These are phyloP conservation scores for Kwoniella sp. DNA, from an alignment of 768 basidiomycete species.

Conservation along the genomic window DNA sequence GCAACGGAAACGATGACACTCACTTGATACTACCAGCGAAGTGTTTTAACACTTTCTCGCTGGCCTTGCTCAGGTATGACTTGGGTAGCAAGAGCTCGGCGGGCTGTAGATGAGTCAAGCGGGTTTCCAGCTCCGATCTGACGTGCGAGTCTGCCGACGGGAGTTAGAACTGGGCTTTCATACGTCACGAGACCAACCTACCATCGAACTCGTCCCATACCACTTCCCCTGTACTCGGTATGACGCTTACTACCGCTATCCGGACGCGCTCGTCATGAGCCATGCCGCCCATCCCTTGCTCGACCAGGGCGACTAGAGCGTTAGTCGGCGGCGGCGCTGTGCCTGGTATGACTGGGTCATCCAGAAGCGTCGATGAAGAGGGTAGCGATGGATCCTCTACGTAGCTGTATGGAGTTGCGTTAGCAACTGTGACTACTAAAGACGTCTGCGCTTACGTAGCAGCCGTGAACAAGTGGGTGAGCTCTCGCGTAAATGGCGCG, in stretches of 20 bases:
- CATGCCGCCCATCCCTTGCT: constrained; percentile 54
- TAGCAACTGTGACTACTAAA: neutral
- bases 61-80: constrained; percentile 61
- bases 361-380: constrained; percentile 46
- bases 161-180: neutral
- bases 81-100: constrained; percentile 70
- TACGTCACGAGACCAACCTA: too few species aligned
- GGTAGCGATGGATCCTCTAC: constrained; percentile 59
- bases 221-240: constrained; percentile 85
- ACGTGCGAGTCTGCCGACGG: constrained; percentile 63
- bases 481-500: constrained; percentile 50
- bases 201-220: constrained; percentile 89
- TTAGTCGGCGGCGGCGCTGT: constrained; percentile 58
- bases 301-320: constrained; percentile 72
- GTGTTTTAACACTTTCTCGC: constrained; percentile 69
- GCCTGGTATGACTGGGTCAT: constrained; percentile 41
- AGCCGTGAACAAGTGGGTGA: constrained; percentile 77
- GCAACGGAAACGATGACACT: constrained; percentile 7
- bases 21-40: constrained; percentile 59
- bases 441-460: constrained; percentile 63
- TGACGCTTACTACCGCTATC: constrained; percentile 72
- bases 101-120: constrained; percentile 78
- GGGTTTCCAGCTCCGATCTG: constrained; percentile 84
- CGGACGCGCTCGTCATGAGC: constrained; percentile 54
- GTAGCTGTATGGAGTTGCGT: constrained; percentile 56